Percentiles rank a stretch among this genome's conserved stretches.
These are phyloP conservation scores for Fagopyrum tataricum DNA, from an alignment of 148 eudicot species.

Conservation along the genomic window DNA sequence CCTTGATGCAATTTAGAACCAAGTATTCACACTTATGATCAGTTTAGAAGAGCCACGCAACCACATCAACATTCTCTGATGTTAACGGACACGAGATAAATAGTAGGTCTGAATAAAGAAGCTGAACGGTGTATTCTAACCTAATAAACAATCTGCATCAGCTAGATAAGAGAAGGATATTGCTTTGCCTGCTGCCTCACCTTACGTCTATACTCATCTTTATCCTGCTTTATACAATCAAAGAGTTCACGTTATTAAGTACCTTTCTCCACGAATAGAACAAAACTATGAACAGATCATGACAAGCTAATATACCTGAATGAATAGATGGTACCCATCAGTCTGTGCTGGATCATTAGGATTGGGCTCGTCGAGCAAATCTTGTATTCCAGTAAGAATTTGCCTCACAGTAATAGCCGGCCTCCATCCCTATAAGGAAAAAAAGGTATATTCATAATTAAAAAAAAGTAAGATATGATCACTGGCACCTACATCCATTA, in stretches of 20 bases:
- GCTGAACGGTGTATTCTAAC: constrained; percentile 2
- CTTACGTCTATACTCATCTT: constrained; percentile 13
- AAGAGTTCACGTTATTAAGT: background rate
- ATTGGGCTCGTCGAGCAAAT: constrained; percentile 49
- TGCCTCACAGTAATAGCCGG: constrained; percentile 58
- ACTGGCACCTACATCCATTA: background rate
- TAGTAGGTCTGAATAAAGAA: background rate
- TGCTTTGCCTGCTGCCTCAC: constrained; percentile 23
- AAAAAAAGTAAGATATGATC: background rate
- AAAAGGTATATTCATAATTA: background rate
- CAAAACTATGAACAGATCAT: background rate
- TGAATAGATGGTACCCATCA: constrained; percentile 32
- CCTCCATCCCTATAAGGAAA: constrained; percentile 41
- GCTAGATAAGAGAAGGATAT: constrained; percentile 16
- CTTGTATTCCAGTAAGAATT: constrained; percentile 51
- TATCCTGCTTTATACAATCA: constrained; percentile 13
- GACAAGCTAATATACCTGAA: constrained; percentile 18
- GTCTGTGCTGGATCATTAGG: constrained; percentile 48
- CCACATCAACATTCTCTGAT: constrained; percentile 3
- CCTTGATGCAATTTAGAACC: constrained; percentile 8
- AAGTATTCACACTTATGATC: constrained; percentile 10
- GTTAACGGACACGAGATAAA: background rate
- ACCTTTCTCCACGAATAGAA: background rate
- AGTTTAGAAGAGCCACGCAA: background rate
- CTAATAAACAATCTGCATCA: background rate